These are phyloP conservation scores for Pelargonium cotyledonis DNA, from an alignment of 441 rosid genomes.

Conservation along the genomic window DNA sequence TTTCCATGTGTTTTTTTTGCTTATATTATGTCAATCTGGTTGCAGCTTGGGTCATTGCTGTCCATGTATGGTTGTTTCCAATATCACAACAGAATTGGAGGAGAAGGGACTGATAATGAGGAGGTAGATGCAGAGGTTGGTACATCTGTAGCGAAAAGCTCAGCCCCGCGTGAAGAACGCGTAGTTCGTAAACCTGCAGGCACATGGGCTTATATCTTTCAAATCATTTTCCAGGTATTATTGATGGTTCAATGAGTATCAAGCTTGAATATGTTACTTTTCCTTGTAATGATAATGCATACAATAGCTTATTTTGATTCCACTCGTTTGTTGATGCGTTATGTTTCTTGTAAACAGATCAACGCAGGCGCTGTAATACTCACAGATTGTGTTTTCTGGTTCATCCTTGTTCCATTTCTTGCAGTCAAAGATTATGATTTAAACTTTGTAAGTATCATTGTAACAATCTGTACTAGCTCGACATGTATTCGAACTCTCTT, in stretches of 20 bases:
- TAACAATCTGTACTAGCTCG: too few relatives aligned
- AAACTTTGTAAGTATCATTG: slow-evolving; percentile 49
- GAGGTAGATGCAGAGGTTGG: slow-evolving; percentile 78
- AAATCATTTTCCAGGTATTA: slow-evolving; percentile 79
- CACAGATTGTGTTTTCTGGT: slow-evolving; percentile 92
- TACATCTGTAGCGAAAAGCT: slow-evolving; percentile 31
- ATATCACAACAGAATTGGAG: slow-evolving; percentile 57
- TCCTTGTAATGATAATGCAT: background rate
- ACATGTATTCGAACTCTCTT: too few relatives aligned
- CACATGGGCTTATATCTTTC: slow-evolving; percentile 58
- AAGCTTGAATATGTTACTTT: background rate
- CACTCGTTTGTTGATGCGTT: background rate
- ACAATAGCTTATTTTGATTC: too few relatives aligned
- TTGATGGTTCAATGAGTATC: background rate
- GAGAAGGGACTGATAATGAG: slow-evolving; percentile 57
- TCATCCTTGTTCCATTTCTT: slow-evolving; percentile 86
- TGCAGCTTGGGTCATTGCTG: slow-evolving; percentile 72
- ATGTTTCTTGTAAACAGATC: slow-evolving; percentile 42
- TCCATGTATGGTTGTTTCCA: slow-evolving; percentile 70
- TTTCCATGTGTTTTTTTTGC: slow-evolving; percentile 1
- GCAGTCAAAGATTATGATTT: slow-evolving; percentile 64
- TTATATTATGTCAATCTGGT: background rate
- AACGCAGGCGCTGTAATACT: slow-evolving; percentile 94
- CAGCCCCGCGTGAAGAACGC: slow-evolving; percentile 21
- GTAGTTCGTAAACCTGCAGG: slow-evolving; percentile 44